Percentiles rank a stretch among this genome's conserved stretches.
These are phyloP conservation scores for Mucor piriformis DNA, from an alignment of 371 early-diverging fungal genomes.

Conservation along the genomic window DNA sequence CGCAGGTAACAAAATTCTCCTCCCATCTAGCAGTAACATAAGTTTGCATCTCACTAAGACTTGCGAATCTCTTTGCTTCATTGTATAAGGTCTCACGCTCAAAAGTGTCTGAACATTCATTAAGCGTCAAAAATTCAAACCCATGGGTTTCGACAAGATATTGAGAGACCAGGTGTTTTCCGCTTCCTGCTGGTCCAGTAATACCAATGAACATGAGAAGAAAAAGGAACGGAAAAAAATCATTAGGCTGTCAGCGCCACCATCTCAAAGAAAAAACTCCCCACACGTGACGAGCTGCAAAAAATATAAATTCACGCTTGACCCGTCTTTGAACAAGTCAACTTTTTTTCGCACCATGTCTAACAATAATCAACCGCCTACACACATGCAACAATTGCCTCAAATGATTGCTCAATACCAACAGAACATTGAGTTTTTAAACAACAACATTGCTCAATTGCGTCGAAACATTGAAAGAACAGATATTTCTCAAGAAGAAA, in stretches of 20 bases:
- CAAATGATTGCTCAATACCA: conserved; percentile 41
- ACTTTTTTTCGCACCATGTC: conserved; percentile 10
- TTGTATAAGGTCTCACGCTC: conserved; percentile 9
- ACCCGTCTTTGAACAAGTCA: not conserved
- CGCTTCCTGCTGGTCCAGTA: conserved; percentile 72
- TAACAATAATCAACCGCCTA: conserved; percentile 11
- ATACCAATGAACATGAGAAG: conserved; percentile 77
- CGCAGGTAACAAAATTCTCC: conserved; percentile 72
- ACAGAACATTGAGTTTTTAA: conserved; percentile 32
- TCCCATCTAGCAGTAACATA: conserved; percentile 73
- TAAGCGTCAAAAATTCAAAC: conserved; percentile 47
- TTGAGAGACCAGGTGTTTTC: conserved; percentile 72
- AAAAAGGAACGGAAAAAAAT: not conserved
- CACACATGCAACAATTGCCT: conserved; percentile 27
- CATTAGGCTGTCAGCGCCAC: too few species aligned
- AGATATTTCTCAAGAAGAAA: conserved; percentile 39
- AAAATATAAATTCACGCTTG: too few species aligned
- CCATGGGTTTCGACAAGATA: conserved; percentile 58
- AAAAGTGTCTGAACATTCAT: not conserved
- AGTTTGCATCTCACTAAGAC: conserved; percentile 53
- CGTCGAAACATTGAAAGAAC: conserved; percentile 40
- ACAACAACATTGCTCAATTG: conserved; percentile 26
- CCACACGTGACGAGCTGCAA: not conserved
- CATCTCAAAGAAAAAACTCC: not conserved
- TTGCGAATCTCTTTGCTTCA: conserved; percentile 38